These are phyloP conservation scores for Massarina eburnea DNA, from an alignment of 2,329 filamentous ascomycete species.

Conservation along the genomic window DNA sequence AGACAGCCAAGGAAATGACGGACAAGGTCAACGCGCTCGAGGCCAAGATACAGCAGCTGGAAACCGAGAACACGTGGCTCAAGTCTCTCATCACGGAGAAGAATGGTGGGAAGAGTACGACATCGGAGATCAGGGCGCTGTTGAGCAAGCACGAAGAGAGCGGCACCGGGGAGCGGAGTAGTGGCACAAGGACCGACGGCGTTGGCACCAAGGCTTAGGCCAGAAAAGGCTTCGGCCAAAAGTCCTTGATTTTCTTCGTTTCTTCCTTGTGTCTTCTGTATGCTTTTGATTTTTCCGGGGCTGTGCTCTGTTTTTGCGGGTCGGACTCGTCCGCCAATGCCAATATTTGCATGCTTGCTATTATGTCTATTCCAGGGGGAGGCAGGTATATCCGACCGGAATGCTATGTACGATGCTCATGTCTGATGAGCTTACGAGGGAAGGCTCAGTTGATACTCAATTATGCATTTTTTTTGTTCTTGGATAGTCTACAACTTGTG, in stretches of 20 bases:
- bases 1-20: constrained; percentile 54
- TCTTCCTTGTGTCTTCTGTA: background rate
- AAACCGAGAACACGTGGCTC: constrained; percentile 57
- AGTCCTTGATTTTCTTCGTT: background rate
- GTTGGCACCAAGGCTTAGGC: constrained; percentile 41
- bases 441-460: constrained; percentile 1
- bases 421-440: constrained; percentile 6
- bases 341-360: background rate
- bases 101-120: constrained; percentile 41
- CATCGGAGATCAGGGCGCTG: constrained; percentile 35
- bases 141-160: constrained; percentile 39
- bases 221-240: constrained; percentile 11
- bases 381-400: background rate
- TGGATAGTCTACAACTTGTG: background rate
- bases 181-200: constrained; percentile 37
- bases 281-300: background rate
- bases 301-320: no score
- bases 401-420: constrained; percentile 6
- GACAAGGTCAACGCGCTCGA: constrained; percentile 51
- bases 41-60: constrained; percentile 51
- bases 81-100: constrained; percentile 56
- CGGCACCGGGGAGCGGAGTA: constrained; percentile 38
- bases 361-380: background rate
- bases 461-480: background rate
- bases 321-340: background rate